phyloP scores from a whole-genome alignment of 805 yeast species.

The Candida argentea region DNA sequence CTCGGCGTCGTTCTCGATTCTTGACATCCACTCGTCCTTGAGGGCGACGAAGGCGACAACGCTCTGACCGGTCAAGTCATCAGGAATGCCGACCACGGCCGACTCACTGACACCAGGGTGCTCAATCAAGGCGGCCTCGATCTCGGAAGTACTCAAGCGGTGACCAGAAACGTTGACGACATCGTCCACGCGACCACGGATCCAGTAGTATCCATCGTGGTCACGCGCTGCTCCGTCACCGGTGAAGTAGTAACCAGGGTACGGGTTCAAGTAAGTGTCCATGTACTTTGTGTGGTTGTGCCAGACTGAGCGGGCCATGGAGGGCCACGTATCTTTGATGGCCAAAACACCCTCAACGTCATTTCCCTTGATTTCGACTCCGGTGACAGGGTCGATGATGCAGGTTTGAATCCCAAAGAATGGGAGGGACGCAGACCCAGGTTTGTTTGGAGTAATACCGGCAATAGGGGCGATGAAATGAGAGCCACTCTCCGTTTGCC shows the following conservation, averaged over 20 bases:
- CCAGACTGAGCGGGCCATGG: conserved; percentile 78
- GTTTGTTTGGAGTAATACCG: conserved; percentile 67
- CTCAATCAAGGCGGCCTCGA: conserved; percentile 74
- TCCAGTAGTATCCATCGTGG: conserved; percentile 77
- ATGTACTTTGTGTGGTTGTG: conserved; percentile 61
- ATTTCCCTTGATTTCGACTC: conserved; percentile 56
- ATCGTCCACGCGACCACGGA: conserved; percentile 79
- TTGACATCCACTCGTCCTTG: conserved; percentile 36
- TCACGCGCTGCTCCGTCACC: conserved; percentile 91
- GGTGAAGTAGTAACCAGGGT: conserved; percentile 74
- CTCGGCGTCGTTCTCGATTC: conserved; percentile 22
- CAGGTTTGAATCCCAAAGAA: conserved; percentile 72
- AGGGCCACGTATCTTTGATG: conserved; percentile 69
- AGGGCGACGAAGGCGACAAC: conserved; percentile 75
- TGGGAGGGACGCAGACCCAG: conserved; percentile 80
- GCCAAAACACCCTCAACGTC: conserved; percentile 79
- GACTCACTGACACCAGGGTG: conserved; percentile 62
- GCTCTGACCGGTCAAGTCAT: conserved; percentile 80
- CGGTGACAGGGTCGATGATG: conserved; percentile 65
- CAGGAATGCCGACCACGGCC: conserved; percentile 78
- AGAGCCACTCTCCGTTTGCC: conserved; percentile 86
- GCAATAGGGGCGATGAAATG: conserved; percentile 73
- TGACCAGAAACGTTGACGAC: conserved; percentile 85
- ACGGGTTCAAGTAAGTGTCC: conserved; percentile 78
- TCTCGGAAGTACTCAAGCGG: conserved; percentile 81